Percentiles rank a stretch among this genome's conserved stretches.
phyloP scores from a whole-genome alignment of 208 protist species.

The Wallacemonas sp. region DNA sequence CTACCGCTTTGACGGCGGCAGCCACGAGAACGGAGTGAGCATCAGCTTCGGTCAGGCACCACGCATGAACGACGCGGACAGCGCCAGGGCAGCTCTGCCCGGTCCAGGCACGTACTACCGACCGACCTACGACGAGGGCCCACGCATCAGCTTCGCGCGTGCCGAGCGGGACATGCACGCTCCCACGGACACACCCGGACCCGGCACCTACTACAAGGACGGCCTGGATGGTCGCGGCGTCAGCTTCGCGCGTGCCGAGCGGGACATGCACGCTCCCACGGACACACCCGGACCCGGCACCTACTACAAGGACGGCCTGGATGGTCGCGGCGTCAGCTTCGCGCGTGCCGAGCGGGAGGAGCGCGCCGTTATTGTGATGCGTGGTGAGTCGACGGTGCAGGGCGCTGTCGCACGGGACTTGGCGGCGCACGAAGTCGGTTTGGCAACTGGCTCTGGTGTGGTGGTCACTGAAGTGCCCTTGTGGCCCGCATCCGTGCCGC shows the following conservation, averaged over 20 bases:
- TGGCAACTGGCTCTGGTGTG: no score
- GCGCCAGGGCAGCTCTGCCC: not conserved
- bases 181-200: constrained; percentile 7
- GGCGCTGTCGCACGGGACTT: no score
- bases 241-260: constrained; percentile 6
- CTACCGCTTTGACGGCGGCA: not conserved
- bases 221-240: not conserved
- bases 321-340: not conserved
- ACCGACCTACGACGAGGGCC: not conserved
- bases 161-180: not conserved
- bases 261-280: not conserved
- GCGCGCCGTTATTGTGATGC: no score
- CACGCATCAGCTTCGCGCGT: constrained; percentile 3
- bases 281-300: constrained; percentile 19
- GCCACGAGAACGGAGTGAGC: not conserved
- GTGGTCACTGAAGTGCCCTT: no score
- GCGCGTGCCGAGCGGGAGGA: not conserved
- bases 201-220: constrained; percentile 18
- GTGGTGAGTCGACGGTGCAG: no score
- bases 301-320: constrained; percentile 15
- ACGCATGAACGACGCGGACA: not conserved
- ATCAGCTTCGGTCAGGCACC: not conserved
- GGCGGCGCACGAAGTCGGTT: no score
- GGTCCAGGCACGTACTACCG: not conserved
- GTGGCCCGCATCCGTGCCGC: no score